Evolutionary conservation across 2,329 filamentous ascomycete species (phyloP).

Genomic region (Plenodomus tracheiphilus): DNA sequence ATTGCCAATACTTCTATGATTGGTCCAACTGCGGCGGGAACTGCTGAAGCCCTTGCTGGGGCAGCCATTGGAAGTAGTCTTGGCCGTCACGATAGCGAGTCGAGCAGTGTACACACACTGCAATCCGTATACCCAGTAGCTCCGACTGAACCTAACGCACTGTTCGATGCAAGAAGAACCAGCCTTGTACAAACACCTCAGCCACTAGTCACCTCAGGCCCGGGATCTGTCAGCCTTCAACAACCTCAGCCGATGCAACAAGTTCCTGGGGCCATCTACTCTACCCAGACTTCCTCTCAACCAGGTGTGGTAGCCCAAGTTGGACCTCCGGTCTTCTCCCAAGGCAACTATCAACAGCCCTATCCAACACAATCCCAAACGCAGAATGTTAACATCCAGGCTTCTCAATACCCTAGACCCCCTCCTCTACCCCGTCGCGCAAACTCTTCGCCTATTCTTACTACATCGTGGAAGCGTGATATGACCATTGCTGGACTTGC

Average conservation of each 20-base stretch:
- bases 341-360: constrained; percentile 21
- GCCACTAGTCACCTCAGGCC: constrained; percentile 36
- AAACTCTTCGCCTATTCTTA: constrained; percentile 53
- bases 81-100: constrained; percentile 52
- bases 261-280: constrained; percentile 70
- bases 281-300: constrained; percentile 46
- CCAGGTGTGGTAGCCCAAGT: constrained; percentile 47
- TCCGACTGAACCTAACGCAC: constrained; percentile 63
- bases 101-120: constrained; percentile 55
- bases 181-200: constrained; percentile 52
- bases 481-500: constrained; percentile 50
- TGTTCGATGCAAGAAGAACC: constrained; percentile 60
- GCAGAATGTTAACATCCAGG: constrained; percentile 25
- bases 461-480: constrained; percentile 45
- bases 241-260: constrained; percentile 81
- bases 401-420: constrained; percentile 17
- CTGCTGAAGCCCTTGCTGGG: constrained; percentile 40
- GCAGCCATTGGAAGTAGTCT: constrained; percentile 54
- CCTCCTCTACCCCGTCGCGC: constrained; percentile 44
- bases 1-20: constrained; percentile 42
- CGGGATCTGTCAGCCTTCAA: constrained; percentile 69
- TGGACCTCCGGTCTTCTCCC: constrained; percentile 48
- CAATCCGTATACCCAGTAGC: constrained; percentile 69
- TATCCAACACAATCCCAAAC: constrained; percentile 22
- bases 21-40: constrained; percentile 45